Evolutionary conservation across 140 eudicot genomes (phyloP).

Genomic region (Flaveria floridana): DNA sequence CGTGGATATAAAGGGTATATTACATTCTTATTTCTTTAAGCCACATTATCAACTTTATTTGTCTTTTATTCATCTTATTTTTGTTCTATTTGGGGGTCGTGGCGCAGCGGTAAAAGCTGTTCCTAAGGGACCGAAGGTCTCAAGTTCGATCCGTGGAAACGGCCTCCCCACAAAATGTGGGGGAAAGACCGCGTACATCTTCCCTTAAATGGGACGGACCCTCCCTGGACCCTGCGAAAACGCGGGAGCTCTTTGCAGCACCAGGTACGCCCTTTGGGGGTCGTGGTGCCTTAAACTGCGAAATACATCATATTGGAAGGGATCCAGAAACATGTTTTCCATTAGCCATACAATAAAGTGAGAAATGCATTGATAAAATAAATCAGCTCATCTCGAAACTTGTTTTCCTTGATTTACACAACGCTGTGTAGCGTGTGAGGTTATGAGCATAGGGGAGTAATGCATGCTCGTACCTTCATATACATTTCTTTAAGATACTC

Average conservation of each 20-base stretch:
- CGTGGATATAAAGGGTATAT: constrained; percentile 69
- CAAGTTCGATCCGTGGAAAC: no score
- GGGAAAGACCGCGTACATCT: no score
- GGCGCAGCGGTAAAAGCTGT: no score
- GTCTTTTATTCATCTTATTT: background rate
- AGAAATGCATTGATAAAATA: background rate
- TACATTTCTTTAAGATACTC: background rate
- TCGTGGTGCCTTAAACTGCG: background rate
- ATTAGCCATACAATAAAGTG: background rate
- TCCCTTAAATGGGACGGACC: no score
- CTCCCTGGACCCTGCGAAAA: no score
- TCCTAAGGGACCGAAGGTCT: no score
- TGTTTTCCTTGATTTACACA: background rate
- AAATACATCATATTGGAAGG: background rate
- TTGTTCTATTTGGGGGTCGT: background rate
- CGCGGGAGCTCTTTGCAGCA: no score
- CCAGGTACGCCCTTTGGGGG: no score
- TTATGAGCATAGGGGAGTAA: constrained; percentile 5
- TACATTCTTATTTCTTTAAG: background rate
- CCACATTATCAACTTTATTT: background rate
- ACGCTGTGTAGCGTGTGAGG: constrained; percentile 10
- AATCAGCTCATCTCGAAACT: background rate
- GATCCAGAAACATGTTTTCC: background rate
- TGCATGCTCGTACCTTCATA: constrained; percentile 3
- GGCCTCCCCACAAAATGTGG: no score